phyloP scores from a whole-genome alignment of 108 stramenopile species.

The Epipyxis sp. region DNA sequence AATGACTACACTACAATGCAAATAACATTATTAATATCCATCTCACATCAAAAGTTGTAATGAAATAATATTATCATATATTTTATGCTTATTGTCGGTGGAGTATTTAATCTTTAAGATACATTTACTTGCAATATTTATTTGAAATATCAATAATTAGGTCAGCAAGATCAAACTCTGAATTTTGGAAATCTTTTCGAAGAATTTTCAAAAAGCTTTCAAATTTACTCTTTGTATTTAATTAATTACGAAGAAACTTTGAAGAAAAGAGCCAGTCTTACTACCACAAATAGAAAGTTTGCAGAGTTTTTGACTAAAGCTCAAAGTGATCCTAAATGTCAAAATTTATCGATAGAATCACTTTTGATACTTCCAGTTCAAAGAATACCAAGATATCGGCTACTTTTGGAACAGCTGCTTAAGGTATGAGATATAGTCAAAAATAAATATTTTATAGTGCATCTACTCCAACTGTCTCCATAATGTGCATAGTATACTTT shows the following conservation, averaged over 20 bases:
- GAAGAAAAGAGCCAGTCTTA: neutral
- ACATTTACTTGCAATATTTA: too few relatives aligned
- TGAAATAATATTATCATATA: too few relatives aligned
- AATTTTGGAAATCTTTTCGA: slow-evolving; percentile 16
- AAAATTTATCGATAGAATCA: neutral
- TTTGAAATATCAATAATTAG: neutral
- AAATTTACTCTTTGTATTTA: slow-evolving; percentile 22
- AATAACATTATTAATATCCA: too few relatives aligned
- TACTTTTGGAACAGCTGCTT: slow-evolving; percentile 18
- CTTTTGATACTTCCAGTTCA: slow-evolving; percentile 27
- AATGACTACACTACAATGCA: too few relatives aligned
- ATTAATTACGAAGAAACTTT: slow-evolving; percentile 7
- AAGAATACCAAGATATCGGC: slow-evolving; percentile 19
- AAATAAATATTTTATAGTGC: too few relatives aligned
- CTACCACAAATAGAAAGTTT: slow-evolving; percentile 5
- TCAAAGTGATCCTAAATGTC: neutral
- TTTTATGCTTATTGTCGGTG: too few relatives aligned
- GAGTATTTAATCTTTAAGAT: too few relatives aligned
- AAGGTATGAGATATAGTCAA: too few relatives aligned
- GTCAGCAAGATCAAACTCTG: neutral
- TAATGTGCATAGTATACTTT: slow-evolving; percentile 31
- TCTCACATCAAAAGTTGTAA: too few relatives aligned
- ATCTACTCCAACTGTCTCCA: too few relatives aligned
- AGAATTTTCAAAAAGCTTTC: neutral
- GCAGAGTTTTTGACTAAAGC: slow-evolving; percentile 16